Base-by-base conservation (phyloP, 257 asterid genomes). In the Voacanga thouarsii region DNA sequence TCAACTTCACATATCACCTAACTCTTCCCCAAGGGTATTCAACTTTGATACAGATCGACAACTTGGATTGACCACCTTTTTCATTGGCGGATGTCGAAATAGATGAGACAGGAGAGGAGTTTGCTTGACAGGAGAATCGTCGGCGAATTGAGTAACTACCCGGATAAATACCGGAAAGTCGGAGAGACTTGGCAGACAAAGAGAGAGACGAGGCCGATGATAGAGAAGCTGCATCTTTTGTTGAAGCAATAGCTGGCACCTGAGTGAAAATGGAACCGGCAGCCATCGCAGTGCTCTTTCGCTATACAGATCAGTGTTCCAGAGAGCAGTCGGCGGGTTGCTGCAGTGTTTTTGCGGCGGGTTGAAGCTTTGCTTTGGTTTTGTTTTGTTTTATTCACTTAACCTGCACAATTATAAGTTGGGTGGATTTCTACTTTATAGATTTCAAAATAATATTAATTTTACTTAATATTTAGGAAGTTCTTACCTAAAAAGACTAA, bases 41-140 rank as follows among this genome's bases (percentile, higher is more conserved):
- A 37, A 44, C 6, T 3, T 28, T 18, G 7, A 55, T 50, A 53
- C 21, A 79, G 59, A 64, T 4, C 7, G 6, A 49, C 19, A 64
- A 71, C 67, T 24, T 45, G 26, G 26, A 7, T 51, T 44, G n/a
- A 94, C 97, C 94, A 94, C 97, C 94, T 89, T 92, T 92, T 57
- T n/a, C 80, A 57, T 79, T 81, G 80, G 83, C 88, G 41, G 90
- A 60, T 19, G 96, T 82, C 44, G 89, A 47, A 18, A 90, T 80
- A n/a, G 83, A 63, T 44, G 83, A 67, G 26, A 60, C 30, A 41
- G 83, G 84, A 78, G 96, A 69, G 78, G 90, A 82, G 82, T 84
- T 89, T 73, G 80, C 45, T 81, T 89, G 98, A 84, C 97, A 92
- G 55, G 90, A 87, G 90, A 94, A 80, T 82, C 83, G 85, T 75